Base-by-base conservation (phyloP, 768 basidiomycete genomes). In the Dacryopinax spathularia region DNA sequence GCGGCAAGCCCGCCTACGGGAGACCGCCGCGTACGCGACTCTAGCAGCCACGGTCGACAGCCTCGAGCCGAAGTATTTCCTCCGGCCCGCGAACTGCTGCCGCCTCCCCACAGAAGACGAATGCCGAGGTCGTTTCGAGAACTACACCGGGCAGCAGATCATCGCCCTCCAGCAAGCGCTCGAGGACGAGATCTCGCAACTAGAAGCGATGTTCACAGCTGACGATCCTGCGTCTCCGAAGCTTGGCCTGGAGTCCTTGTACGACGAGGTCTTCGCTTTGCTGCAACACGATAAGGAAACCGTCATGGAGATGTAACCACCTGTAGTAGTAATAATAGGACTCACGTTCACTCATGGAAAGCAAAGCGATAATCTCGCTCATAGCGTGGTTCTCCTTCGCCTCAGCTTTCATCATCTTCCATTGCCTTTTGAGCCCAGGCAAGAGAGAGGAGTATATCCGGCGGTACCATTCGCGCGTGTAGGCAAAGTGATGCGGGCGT, bases 11-110 rank as follows among this genome's bases (percentile, higher is more conserved):
- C 80, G 87, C n/a, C 83, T 89, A 67, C 80, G 82, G 37, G 76
- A 75, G 63, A 94, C 91, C 0, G 89, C 90, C 16, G 75, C 93
- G 33, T 92, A 87, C 73, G 71, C 78, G 10, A 86, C 88, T 0
- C 77, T 93, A 15, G 63, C 59, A 2, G 62, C 63, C 29, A 56
- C 48, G 6, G 48, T 56, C 15, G 16, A 69, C 71, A 6, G 62
- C 62, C 27, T 56, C 13, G 48, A 56, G 25, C 48, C 48, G 25
- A 56, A 56, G 48, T 56, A 15, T 29, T 56, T 56, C 48, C 48
- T 56, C 25, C 48, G 48, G 6, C 48, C 48, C 6, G 48, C 48
- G 5, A 56, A 56, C 25, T 56, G 48, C 29, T 29, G 48, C 15
- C 48, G 48, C 5, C 15, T 56, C 20, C 13, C 48, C 10, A 56